phyloP scores from a whole-genome alignment of 768 basidiomycete species.

The Russula ochroleuca region DNA sequence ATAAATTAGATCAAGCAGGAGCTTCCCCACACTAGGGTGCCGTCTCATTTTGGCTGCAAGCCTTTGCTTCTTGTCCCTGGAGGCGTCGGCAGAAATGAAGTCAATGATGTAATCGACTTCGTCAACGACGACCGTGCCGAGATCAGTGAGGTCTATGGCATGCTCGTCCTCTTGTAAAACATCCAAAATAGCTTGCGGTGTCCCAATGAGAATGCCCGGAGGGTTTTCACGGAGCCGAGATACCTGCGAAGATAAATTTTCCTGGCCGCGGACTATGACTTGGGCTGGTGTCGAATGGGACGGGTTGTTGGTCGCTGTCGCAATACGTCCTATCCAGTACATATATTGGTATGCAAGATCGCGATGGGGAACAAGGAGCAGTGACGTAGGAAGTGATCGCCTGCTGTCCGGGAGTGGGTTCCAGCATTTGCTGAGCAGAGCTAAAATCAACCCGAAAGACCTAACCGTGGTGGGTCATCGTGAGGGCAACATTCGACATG shows the following conservation, averaged over 20 bases:
- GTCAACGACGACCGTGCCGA: constrained; percentile 64
- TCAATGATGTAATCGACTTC: constrained; percentile 72
- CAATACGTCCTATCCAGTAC: constrained; percentile 20
- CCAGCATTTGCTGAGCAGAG: constrained; percentile 56
- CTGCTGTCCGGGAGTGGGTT: constrained; percentile 20
- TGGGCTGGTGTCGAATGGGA: constrained; percentile 45
- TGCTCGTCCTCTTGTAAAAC: constrained; percentile 43
- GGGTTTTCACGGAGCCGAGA: constrained; percentile 29
- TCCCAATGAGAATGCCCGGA: constrained; percentile 68
- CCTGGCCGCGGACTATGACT: constrained; percentile 56
- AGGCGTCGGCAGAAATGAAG: constrained; percentile 44
- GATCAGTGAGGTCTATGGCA: constrained; percentile 42
- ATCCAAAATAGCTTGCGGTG: constrained; percentile 65
- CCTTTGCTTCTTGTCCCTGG: constrained; percentile 39
- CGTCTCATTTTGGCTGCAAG: constrained; percentile 41
- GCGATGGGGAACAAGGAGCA: constrained; percentile 23
- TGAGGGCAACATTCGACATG: not conserved
- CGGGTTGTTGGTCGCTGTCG: not conserved
- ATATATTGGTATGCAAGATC: constrained; percentile 22
- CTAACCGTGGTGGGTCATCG: constrained; percentile 37
- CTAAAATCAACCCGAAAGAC: constrained; percentile 67
- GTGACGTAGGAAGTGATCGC: constrained; percentile 11
- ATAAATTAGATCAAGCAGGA: constrained; percentile 57
- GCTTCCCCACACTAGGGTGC: constrained; percentile 57
- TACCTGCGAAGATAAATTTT: constrained; percentile 38